phyloP scores from a whole-genome alignment of 108 stramenopile genomes.

The Fistulifera pelliculosa region DNA sequence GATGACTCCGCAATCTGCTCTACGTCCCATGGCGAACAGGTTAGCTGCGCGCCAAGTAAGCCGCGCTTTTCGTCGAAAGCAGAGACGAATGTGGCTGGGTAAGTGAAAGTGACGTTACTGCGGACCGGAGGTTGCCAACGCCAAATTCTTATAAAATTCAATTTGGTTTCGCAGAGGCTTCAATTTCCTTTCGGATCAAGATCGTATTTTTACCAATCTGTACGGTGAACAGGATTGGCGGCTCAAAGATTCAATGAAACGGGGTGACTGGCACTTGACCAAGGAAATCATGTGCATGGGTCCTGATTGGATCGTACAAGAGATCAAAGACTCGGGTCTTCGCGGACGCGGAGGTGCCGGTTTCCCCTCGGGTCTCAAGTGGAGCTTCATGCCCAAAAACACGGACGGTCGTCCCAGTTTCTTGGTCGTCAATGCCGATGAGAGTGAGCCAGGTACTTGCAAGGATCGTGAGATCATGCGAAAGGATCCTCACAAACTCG shows the following conservation, averaged over 20 bases:
- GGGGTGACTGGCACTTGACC: slow-evolving; percentile 91
- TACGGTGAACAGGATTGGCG: slow-evolving; percentile 99
- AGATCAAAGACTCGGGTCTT: slow-evolving; percentile 98
- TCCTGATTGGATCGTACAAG: slow-evolving; percentile 99
- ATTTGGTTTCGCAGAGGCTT: slow-evolving; percentile 49
- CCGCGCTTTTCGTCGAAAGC: slow-evolving; percentile 2
- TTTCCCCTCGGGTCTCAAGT: slow-evolving; percentile 98
- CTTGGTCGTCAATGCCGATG: slow-evolving; percentile 99
- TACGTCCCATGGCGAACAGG: no score
- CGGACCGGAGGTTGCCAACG: not conserved
- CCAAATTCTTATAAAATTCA: no score
- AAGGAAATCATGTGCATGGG: slow-evolving; percentile 99
- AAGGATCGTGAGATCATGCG: slow-evolving; percentile 99
- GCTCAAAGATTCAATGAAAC: slow-evolving; percentile 87
- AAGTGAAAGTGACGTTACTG: not conserved
- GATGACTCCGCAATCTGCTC: no score
- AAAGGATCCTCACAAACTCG: slow-evolving; percentile 99
- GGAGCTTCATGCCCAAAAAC: slow-evolving; percentile 99
- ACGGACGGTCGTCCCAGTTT: slow-evolving; percentile 97
- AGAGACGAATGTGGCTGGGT: not conserved
- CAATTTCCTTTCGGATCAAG: slow-evolving; percentile 95
- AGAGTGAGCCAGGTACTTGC: slow-evolving; percentile 99
- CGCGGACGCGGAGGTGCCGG: slow-evolving; percentile 99
- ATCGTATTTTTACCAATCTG: slow-evolving; percentile 99
- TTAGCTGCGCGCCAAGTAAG: not conserved